A percentile compares a stretch with the other conserved stretches of the same genome.
These are phyloP conservation scores for Paecilomyces variotii DNA, from an alignment of 2,329 filamentous ascomycete genomes.

Conservation along the genomic window DNA sequence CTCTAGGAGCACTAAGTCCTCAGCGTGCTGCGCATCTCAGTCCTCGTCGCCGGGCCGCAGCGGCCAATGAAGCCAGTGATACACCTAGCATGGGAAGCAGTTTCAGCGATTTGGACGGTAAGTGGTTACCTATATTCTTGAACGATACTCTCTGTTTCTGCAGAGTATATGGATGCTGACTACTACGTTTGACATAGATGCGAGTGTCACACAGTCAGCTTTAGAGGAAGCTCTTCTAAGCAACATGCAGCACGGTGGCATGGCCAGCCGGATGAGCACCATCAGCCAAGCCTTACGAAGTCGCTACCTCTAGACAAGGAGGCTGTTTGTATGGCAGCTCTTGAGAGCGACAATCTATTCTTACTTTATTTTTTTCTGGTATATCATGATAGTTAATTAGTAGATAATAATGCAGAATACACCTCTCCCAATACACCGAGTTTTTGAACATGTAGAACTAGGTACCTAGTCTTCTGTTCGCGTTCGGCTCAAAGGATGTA, in stretches of 20 bases:
- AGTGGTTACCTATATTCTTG: constrained; percentile 10
- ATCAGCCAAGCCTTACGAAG: constrained; percentile 49
- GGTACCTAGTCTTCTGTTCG: too few species aligned
- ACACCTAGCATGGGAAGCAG: constrained; percentile 58
- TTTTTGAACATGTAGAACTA: too few species aligned
- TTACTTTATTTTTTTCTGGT: neutral
- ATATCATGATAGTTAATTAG: neutral
- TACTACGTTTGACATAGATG: constrained; percentile 33
- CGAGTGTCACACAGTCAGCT: constrained; percentile 57
- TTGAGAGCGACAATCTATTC: neutral
- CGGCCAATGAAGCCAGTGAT: constrained; percentile 41
- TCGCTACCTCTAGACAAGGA: constrained; percentile 35
- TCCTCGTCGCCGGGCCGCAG: constrained; percentile 31
- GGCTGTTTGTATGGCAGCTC: too few species aligned
- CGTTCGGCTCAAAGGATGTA: neutral
- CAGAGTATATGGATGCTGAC: constrained; percentile 1
- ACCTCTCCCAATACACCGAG: neutral
- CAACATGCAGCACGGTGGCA: constrained; percentile 50
- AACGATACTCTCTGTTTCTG: neutral
- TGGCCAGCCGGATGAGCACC: constrained; percentile 43
- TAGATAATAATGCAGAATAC: neutral
- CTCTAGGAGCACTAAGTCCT: constrained; percentile 27
- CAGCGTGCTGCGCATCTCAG: constrained; percentile 42
- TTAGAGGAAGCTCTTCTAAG: constrained; percentile 57
- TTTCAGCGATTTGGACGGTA: constrained; percentile 58